These are phyloP conservation scores for Dentipellis sp. DNA, from an alignment of 768 basidiomycete species.

Conservation along the genomic window DNA sequence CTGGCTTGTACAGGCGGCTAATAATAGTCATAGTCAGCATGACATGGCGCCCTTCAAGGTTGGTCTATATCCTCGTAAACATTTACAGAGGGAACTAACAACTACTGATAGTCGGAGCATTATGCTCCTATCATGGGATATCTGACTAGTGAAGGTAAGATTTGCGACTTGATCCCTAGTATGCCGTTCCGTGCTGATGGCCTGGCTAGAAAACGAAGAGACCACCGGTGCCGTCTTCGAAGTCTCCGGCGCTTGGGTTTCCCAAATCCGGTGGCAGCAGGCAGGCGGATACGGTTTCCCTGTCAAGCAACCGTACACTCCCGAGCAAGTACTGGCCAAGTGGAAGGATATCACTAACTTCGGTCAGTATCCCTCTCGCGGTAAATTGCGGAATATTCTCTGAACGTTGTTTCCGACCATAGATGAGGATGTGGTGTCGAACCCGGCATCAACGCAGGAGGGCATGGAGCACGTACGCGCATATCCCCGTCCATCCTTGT, in stretches of 20 bases:
- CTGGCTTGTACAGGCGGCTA: constrained; percentile 47
- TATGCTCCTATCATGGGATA: constrained; percentile 92
- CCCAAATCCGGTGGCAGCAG: constrained; percentile 89
- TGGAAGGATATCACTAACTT: constrained; percentile 85
- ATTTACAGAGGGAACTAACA: background rate
- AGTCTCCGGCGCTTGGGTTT: constrained; percentile 85
- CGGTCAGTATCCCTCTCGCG: constrained; percentile 34
- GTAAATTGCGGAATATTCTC: background rate
- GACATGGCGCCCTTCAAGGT: constrained; percentile 50
- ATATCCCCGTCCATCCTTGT: background rate
- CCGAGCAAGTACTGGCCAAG: constrained; percentile 71
- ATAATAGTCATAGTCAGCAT: background rate
- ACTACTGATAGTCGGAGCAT: constrained; percentile 62
- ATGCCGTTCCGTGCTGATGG: background rate
- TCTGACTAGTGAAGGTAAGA: constrained; percentile 64
- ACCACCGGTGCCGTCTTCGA: constrained; percentile 77
- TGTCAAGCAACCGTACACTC: constrained; percentile 58
- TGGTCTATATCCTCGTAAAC: background rate
- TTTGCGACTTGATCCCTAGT: background rate
- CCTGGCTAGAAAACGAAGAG: constrained; percentile 49
- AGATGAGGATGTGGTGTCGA: constrained; percentile 78
- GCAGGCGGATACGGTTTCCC: constrained; percentile 86
- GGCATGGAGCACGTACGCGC: constrained; percentile 58
- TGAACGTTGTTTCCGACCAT: constrained; percentile 3
- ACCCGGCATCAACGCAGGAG: constrained; percentile 70